Percentiles rank a stretch among this genome's conserved stretches.
Conservation (phyloP, 805 yeast genomes). For the Wickerhamiella bombiphila region DNA sequence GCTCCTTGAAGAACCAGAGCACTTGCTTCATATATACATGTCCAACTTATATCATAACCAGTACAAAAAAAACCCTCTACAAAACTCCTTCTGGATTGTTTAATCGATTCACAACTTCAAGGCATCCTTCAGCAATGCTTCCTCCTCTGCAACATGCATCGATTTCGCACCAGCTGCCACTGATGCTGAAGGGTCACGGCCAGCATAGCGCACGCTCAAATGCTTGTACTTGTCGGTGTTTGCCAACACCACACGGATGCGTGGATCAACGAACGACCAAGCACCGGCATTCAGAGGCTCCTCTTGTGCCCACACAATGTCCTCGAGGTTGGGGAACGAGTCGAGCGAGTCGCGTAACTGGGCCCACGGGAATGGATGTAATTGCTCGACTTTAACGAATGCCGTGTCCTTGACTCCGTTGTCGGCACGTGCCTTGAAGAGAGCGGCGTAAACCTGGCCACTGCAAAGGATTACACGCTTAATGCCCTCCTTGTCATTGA, state of each 20-base stretch:
- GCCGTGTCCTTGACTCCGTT: constrained; percentile 73
- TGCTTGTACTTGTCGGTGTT: constrained; percentile 59
- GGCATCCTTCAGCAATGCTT: constrained; percentile 67
- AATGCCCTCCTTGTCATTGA: constrained; percentile 65
- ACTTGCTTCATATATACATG: too few species aligned
- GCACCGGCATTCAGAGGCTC: constrained; percentile 97
- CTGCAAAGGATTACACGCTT: constrained; percentile 71
- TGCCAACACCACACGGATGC: constrained; percentile 59
- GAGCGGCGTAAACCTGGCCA: constrained; percentile 92
- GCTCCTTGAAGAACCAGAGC: too few species aligned
- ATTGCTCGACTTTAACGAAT: constrained; percentile 76
- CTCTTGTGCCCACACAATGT: constrained; percentile 94
- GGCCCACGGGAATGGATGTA: constrained; percentile 98
- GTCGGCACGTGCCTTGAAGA: constrained; percentile 75
- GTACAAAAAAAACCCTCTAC: too few species aligned
- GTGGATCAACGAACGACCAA: constrained; percentile 67
- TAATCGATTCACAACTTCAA: constrained; percentile 29
- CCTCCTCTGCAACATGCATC: constrained; percentile 79
- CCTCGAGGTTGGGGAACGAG: constrained; percentile 68
- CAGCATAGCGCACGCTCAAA: constrained; percentile 63
- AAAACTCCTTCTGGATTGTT: too few species aligned
- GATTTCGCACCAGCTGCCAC: constrained; percentile 96
- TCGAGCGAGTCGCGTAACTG: constrained; percentile 75
- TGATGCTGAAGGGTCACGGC: constrained; percentile 96
- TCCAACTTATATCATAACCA: too few species aligned